phyloP scores from a whole-genome alignment of 768 basidiomycete genomes.

The Termitomyces sp. region DNA sequence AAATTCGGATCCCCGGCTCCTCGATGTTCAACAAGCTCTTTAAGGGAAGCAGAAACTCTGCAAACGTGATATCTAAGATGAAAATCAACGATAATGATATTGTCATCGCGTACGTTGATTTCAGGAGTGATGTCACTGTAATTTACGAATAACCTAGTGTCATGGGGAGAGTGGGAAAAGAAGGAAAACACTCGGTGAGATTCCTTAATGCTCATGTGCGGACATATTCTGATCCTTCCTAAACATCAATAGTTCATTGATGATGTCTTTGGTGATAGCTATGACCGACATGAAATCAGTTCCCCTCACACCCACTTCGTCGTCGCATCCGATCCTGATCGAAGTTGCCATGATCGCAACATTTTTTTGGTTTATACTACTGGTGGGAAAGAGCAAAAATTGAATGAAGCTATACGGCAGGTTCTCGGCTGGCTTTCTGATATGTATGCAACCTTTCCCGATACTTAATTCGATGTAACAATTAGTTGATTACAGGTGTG shows the following conservation, averaged over 20 bases:
- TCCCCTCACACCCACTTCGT: slow-evolving; percentile 3
- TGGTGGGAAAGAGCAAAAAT: slow-evolving; percentile 4
- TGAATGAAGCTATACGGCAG: slow-evolving; percentile 3
- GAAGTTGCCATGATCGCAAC: background rate
- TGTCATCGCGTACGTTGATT: slow-evolving; percentile 5
- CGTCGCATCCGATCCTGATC: slow-evolving; percentile 2
- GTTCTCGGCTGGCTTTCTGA: slow-evolving; percentile 8
- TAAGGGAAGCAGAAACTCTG: background rate
- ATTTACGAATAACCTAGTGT: slow-evolving; percentile 1
- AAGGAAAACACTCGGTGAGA: slow-evolving; percentile 7
- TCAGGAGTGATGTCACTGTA: background rate
- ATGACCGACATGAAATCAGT: background rate
- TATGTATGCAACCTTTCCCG: slow-evolving; percentile 2
- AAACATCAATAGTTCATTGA: slow-evolving; percentile 3
- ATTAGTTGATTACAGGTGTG: background rate
- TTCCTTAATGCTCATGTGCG: background rate
- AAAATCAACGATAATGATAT: slow-evolving; percentile 1
- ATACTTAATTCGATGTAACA: background rate
- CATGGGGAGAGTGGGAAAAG: slow-evolving; percentile 4
- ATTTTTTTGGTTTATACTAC: slow-evolving; percentile 6
- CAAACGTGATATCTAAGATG: background rate
- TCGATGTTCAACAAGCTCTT: slow-evolving; percentile 1
- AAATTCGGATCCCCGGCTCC: background rate
- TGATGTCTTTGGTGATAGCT: background rate
- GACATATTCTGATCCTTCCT: background rate